phyloP scores from a whole-genome alignment of 2,329 filamentous ascomycete genomes.

The Talaromyces amestolkiae region DNA sequence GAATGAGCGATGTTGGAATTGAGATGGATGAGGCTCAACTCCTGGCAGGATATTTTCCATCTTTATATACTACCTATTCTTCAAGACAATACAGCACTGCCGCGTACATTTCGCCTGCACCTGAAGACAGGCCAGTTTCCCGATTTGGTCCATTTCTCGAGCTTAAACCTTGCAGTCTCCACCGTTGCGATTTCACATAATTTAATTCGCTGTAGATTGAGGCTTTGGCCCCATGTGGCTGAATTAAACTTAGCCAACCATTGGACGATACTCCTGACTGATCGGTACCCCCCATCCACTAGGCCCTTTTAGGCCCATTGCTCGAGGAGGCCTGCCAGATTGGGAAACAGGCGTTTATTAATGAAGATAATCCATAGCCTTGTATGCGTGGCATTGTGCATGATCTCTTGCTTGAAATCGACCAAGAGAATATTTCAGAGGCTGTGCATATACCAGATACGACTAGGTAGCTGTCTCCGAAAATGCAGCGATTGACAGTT shows the following conservation, averaged over 20 bases:
- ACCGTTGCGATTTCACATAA: neutral
- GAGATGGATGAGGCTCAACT: too few species aligned
- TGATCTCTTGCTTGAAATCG: too few species aligned
- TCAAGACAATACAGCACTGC: neutral
- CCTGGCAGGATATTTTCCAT: neutral
- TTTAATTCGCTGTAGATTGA: neutral
- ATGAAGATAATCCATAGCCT: too few species aligned
- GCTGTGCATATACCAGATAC: too few species aligned
- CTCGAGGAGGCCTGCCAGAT: neutral
- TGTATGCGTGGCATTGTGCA: too few species aligned
- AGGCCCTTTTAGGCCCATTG: neutral
- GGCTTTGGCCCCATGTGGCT: neutral
- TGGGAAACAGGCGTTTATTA: too few species aligned
- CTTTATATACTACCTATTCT: neutral
- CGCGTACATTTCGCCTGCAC: too few species aligned
- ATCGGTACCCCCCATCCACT: neutral
- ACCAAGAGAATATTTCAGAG: too few species aligned
- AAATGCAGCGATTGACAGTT: neutral
- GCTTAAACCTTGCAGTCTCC: neutral
- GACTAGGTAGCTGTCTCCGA: neutral
- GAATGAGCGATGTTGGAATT: too few species aligned
- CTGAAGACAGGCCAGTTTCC: neutral
- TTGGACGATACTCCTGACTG: neutral
- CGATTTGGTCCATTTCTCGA: slow-evolving; percentile 14
- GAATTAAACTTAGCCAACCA: fast-evolving